phyloP scores from a whole-genome alignment of 495 filamentous ascomycete genomes.

The Tuber melanosporum region DNA sequence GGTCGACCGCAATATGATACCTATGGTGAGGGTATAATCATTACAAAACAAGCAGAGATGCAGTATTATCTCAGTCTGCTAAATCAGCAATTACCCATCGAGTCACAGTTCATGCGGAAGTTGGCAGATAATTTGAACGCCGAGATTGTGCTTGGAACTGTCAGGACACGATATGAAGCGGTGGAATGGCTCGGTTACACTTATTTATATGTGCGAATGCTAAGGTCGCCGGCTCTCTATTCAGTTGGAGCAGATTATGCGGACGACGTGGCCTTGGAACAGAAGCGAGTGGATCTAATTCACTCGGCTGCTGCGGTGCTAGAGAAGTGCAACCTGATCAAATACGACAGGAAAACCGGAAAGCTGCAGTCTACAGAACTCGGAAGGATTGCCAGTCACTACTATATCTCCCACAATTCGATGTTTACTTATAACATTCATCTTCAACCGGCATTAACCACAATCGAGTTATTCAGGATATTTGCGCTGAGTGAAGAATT shows the following conservation, averaged over 20 bases:
- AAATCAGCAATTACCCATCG: conserved; percentile 95
- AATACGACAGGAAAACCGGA: conserved; percentile 91
- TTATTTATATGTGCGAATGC: conserved; percentile 96
- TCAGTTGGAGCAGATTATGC: conserved; percentile 94
- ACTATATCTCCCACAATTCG: conserved; percentile 93
- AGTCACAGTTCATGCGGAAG: conserved; percentile 89
- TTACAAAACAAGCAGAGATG: conserved; percentile 88
- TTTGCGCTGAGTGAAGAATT: conserved; percentile 97
- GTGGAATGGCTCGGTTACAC: conserved; percentile 99
- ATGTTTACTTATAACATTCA: conserved; percentile 96
- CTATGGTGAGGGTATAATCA: conserved; percentile 97
- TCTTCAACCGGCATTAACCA: conserved; percentile 83
- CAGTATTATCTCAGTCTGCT: conserved; percentile 94
- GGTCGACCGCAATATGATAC: conserved; percentile 96
- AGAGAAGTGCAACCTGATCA: conserved; percentile 79
- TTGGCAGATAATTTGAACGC: conserved; percentile 96
- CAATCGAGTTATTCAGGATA: conserved; percentile 93
- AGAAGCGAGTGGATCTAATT: conserved; percentile 91
- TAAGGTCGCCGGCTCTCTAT: conserved; percentile 90
- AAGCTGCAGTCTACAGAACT: conserved; percentile 87
- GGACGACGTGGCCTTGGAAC: conserved; percentile 81
- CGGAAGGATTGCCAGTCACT: conserved; percentile 90
- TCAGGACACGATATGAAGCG: conserved; percentile 87
- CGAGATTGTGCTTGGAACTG: conserved; percentile 89
- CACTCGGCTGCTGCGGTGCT: conserved; percentile 87